Percentiles rank a stretch among this genome's conserved stretches.
phyloP scores from a whole-genome alignment of 371 early-diverging fungal species.

The Ordospora pajunii region DNA sequence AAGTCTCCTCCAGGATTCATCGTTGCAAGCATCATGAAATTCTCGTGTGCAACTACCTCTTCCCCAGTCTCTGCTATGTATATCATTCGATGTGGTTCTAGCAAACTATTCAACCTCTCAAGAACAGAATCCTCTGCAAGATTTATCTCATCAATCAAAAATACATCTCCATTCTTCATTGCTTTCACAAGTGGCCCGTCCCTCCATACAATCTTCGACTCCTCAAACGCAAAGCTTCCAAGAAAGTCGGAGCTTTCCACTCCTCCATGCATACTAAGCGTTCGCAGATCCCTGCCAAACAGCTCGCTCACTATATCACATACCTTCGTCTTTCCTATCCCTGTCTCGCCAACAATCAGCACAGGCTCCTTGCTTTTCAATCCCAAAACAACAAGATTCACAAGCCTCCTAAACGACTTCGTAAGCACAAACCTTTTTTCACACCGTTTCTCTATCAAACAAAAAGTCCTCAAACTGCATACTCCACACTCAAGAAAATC shows the following conservation, averaged over 20 bases:
- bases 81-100: slow-evolving; percentile 78
- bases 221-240: slow-evolving; percentile 67
- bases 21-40: slow-evolving; percentile 90
- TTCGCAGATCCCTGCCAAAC: slow-evolving; percentile 66
- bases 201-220: slow-evolving; percentile 62
- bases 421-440: slow-evolving; percentile 40
- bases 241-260: slow-evolving; percentile 90
- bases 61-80: slow-evolving; percentile 80
- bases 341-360: slow-evolving; percentile 92
- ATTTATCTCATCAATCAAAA: slow-evolving; percentile 97
- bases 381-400: slow-evolving; percentile 73
- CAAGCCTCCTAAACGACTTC: slow-evolving; percentile 65
- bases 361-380: slow-evolving; percentile 79
- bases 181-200: slow-evolving; percentile 80
- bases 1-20: slow-evolving; percentile 99
- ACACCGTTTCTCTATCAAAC: not conserved
- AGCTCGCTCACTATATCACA: slow-evolving; percentile 75
- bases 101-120: slow-evolving; percentile 89
- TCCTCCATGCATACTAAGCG: slow-evolving; percentile 90
- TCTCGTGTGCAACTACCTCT: slow-evolving; percentile 66
- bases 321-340: slow-evolving; percentile 96
- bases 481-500: not conserved
- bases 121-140: slow-evolving; percentile 95
- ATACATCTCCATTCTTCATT: slow-evolving; percentile 79
- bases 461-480: not conserved